Conservation (phyloP, 352 stramenopile genomes). For the Phytophthora sansomeana region DNA sequence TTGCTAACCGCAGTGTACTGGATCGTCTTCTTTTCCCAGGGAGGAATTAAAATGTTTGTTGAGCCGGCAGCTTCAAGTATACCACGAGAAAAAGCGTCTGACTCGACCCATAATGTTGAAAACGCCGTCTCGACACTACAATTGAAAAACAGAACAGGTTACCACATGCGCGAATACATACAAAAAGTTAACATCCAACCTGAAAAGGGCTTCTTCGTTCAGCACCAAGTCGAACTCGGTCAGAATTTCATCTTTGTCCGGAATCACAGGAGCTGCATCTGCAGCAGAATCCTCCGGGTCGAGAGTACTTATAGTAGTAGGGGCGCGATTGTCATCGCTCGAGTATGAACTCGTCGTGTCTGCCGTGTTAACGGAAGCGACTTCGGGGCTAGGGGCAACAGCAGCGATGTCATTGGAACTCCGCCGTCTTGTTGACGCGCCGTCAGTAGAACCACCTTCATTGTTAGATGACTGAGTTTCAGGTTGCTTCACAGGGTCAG, state of each 20-base stretch:
- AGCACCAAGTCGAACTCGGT: conserved; percentile 80
- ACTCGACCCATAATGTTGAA: conserved; percentile 71
- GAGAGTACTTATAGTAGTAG: neutral
- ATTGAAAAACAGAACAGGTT: conserved; percentile 7
- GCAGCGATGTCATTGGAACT: conserved; percentile 35
- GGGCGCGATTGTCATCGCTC: conserved; percentile 16
- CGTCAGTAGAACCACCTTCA: conserved; percentile 3
- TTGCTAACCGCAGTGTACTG: conserved; percentile 66
- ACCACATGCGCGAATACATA: neutral
- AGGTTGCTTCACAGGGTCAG: conserved; percentile 23
- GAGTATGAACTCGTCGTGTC: conserved; percentile 3
- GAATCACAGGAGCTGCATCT: conserved; percentile 31
- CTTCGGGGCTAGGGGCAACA: conserved; percentile 32
- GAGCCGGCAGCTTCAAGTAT: conserved; percentile 60
- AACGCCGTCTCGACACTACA: conserved; percentile 72
- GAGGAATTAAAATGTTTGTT: conserved; percentile 63
- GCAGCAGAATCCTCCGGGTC: conserved; percentile 19
- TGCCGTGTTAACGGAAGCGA: conserved; percentile 1
- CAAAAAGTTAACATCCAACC: conserved; percentile 46
- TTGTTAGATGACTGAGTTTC: neutral
- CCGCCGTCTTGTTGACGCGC: conserved; percentile 24
- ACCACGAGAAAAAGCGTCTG: conserved; percentile 49
- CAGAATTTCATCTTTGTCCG: conserved; percentile 58
- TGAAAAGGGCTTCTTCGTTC: conserved; percentile 73
- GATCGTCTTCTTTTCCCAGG: conserved; percentile 54